Evolutionary conservation across 1,139 yeast genomes (phyloP), one percentile per base, ranked within the genome.

Genomic region (Pichia sp.): DNA sequence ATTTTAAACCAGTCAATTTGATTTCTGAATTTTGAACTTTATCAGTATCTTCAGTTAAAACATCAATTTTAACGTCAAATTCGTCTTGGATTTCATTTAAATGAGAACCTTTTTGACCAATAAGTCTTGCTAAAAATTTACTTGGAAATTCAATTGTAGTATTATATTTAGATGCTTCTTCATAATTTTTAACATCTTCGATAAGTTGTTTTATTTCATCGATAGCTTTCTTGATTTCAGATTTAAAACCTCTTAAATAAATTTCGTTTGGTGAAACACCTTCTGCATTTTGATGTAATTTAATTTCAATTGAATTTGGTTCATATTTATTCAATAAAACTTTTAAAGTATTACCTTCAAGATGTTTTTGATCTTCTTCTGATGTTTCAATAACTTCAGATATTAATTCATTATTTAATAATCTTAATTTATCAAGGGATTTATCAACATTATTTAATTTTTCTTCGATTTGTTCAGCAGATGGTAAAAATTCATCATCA

Each of bases 31-130:
- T 48, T 29, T 45, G 51, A 28, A 28, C 29, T 20, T 45, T 46
- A 6, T 37, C 45, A 16, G 43, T 40, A 26, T 51, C 54, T 11
- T 56, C 62, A 29, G 65, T 68, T 27, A 61, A 58, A 43, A 89
- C 82, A 57, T 89, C 96, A 52, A 94, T 75, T 55, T 74, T 76
- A 52, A 87, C 89, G 40, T 82, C 90, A 58, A 73, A 87, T 60
- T 86, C 85, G 12, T 85, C 87, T 55, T 83, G 76, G 53, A 87
- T 66, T 44, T 78, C 69, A 55, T 78, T 76, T 61, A 92, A 68
- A 60, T 81, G 78, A 37, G 86, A 68, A 47, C 98, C 98, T 51
- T 79, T 86, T 63, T 83, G 85, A 55, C 98, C 99, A 63, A 94
- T 87, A 46, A 94, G 72, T 65, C 95, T 81, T 35, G 94, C 76